phyloP scores from a whole-genome alignment of 805 yeast species.

The Hanseniaspora singularis region DNA sequence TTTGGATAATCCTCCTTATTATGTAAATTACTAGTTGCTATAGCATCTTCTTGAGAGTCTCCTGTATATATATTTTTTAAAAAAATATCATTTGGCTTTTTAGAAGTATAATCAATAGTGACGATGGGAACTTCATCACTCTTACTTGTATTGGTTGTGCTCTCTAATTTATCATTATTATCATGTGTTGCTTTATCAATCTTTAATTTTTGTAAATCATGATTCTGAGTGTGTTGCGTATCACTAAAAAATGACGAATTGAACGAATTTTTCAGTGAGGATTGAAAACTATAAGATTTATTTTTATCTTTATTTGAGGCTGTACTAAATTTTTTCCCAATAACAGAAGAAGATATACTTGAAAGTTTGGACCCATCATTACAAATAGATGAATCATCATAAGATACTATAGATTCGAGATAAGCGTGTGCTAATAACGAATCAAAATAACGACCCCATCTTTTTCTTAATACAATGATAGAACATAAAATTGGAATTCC shows the following conservation, averaged over 20 bases:
- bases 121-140: no score
- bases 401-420: conserved; percentile 37
- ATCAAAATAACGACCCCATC: conserved; percentile 71
- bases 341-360: conserved; percentile 12
- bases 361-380: conserved; percentile 13
- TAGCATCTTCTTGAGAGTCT: not conserved
- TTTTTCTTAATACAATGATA: conserved; percentile 44
- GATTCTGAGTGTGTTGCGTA: not conserved
- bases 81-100: conserved; percentile 24
- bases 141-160: no score
- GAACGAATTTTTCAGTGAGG: conserved; percentile 4
- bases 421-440: conserved; percentile 51
- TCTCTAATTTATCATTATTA: no score
- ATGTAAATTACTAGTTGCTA: no score
- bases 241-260: conserved; percentile 1
- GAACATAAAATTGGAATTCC: conserved; percentile 61
- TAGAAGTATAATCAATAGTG: no score
- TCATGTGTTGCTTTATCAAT: no score
- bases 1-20: no score
- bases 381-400: conserved; percentile 19
- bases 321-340: not conserved
- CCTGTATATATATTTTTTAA: conserved; percentile 3
- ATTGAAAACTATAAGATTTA: not conserved
- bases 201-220: conserved; percentile 6
- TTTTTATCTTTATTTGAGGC: conserved; percentile 4